Evolutionary conservation across 2,329 filamentous ascomycete species (phyloP).

Genomic region (Neoscytalidium dimidiatum): DNA sequence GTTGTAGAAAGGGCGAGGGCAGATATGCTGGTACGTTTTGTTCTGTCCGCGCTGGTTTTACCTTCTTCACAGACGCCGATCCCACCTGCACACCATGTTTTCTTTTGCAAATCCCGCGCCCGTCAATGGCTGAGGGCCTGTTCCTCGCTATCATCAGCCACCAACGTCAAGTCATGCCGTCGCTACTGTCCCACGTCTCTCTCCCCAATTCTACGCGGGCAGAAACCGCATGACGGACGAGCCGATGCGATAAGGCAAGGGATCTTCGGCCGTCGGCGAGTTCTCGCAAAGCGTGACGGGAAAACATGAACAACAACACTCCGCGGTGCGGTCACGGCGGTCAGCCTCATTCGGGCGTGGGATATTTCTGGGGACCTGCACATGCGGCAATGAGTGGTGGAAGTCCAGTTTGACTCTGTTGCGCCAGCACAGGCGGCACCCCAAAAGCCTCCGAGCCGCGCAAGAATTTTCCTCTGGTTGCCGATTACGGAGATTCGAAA

Average conservation of each 20-base stretch:
- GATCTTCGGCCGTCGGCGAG: conserved; percentile 3
- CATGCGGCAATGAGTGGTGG: not conserved
- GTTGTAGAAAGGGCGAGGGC: not conserved
- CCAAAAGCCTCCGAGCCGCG: not conserved
- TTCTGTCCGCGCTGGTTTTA: not conserved
- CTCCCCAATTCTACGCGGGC: not conserved
- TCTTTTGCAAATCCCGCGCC: not conserved
- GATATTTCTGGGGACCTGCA: not conserved
- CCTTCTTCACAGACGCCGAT: conserved; percentile 2
- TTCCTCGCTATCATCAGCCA: not conserved
- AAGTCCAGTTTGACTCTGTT: not conserved
- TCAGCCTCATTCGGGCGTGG: not conserved
- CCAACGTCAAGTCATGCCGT: not conserved
- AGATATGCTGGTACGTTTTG: not conserved
- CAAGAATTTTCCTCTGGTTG: not conserved
- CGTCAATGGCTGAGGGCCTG: not conserved
- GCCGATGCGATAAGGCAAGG: not conserved
- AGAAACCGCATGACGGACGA: not conserved
- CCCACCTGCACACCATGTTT: not conserved
- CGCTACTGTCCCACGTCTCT: not conserved
- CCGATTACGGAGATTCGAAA: conserved; percentile 6
- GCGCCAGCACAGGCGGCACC: not conserved
- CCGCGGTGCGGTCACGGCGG: not conserved
- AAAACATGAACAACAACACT: not conserved
- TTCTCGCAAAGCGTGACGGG: not conserved